Evolutionary conservation across 441 rosid genomes (phyloP).

Genomic region (Syzygium syzygioides): DNA sequence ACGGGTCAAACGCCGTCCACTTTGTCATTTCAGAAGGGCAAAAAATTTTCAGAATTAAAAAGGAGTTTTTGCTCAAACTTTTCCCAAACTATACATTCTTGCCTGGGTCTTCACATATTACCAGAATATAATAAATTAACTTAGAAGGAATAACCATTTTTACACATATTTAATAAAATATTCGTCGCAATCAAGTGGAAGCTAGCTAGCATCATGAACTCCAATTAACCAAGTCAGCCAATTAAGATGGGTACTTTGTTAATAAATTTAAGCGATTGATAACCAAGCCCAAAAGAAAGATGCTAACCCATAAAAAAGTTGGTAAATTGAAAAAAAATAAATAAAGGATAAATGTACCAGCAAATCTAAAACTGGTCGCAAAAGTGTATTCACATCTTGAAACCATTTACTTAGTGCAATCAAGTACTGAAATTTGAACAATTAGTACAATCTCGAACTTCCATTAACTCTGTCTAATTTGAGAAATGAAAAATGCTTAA

Average conservation of each 20-base stretch:
- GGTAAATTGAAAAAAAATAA: background rate
- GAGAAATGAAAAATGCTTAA: background rate
- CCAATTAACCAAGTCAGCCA: background rate
- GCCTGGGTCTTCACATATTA: background rate
- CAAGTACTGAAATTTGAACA: background rate
- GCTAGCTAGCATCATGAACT: too few relatives aligned
- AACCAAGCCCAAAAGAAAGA: background rate
- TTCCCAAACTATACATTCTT: background rate
- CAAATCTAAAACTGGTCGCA: background rate
- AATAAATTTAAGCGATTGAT: background rate
- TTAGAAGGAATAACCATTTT: background rate
- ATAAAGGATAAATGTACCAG: background rate
- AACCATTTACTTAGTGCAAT: too few relatives aligned
- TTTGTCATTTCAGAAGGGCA: background rate
- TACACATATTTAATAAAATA: background rate
- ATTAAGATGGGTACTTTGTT: background rate
- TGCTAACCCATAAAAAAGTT: background rate
- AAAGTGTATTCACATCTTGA: too few relatives aligned
- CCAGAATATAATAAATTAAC: background rate
- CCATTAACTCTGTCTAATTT: background rate
- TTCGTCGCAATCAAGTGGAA: background rate
- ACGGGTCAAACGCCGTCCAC: background rate
- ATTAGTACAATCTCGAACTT: background rate
- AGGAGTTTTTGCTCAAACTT: background rate
- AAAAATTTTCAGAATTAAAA: background rate